These are phyloP conservation scores for Barnettozyma sp. DNA, from an alignment of 805 yeast genomes.

Conservation along the genomic window DNA sequence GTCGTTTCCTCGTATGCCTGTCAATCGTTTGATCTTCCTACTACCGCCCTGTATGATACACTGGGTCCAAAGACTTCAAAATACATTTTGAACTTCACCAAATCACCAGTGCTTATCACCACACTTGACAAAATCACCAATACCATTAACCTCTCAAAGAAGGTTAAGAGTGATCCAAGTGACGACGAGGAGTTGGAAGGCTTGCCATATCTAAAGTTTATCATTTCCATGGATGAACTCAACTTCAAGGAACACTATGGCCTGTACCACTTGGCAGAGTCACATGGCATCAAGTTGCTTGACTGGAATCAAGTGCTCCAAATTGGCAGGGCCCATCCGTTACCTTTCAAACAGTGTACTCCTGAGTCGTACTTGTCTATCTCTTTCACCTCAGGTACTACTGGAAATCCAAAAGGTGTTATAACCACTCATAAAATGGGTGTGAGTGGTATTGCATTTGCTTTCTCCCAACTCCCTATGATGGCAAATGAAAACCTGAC, in stretches of 20 bases:
- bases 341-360: conserved; percentile 31
- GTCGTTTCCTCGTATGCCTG: conserved; percentile 54
- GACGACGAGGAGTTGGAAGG: conserved; percentile 13
- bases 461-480: conserved; percentile 23
- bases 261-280: conserved; percentile 22
- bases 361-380: conserved; percentile 40
- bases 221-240: conserved; percentile 43
- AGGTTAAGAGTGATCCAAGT: conserved; percentile 4
- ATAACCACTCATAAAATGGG: conserved; percentile 38
- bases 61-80: conserved; percentile 10
- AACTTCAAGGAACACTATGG: conserved; percentile 27
- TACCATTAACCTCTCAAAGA: conserved; percentile 17
- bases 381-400: conserved; percentile 57
- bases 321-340: conserved; percentile 32
- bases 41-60: conserved; percentile 11
- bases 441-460: conserved; percentile 30
- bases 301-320: conserved; percentile 34
- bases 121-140: conserved; percentile 28
- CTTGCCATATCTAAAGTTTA: conserved; percentile 33
- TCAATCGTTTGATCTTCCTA: conserved; percentile 16
- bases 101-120: conserved; percentile 20
- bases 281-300: conserved; percentile 26
- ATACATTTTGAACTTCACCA: conserved; percentile 11
- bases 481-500: conserved; percentile 12
- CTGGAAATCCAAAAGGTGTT: conserved; percentile 62